Percentiles rank a stretch among this genome's conserved stretches.
Evolutionary conservation across 2,329 filamentous ascomycete genomes (phyloP).

Genomic region (Xylariomycetidae sp.): DNA sequence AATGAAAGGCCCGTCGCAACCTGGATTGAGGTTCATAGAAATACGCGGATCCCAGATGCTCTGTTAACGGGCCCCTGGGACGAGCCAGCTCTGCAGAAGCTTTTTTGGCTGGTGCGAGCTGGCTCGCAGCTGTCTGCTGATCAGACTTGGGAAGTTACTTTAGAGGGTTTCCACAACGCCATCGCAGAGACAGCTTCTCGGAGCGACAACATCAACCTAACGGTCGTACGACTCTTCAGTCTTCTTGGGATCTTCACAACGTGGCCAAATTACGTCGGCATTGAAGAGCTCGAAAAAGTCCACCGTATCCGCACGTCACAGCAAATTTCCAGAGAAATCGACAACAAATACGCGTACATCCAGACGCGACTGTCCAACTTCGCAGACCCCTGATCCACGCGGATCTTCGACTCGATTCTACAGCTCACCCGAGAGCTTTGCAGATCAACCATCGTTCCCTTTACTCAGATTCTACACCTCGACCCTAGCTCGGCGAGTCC

Average conservation of each 20-base stretch:
- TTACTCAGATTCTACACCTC: no score
- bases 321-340: background rate
- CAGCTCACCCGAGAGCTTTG: no score
- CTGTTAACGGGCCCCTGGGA: constrained; percentile 38
- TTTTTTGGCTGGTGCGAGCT: constrained; percentile 40
- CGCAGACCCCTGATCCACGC: background rate
- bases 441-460: no score
- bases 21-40: constrained; percentile 32
- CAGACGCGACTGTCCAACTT: background rate
- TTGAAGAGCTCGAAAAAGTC: constrained; percentile 4
- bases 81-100: constrained; percentile 31
- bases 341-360: constrained; percentile 1
- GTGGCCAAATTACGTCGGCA: constrained; percentile 10
- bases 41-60: constrained; percentile 31
- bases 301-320: no score
- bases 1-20: constrained; percentile 3
- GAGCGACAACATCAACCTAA: constrained; percentile 8
- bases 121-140: constrained; percentile 28
- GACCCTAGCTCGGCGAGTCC: no score
- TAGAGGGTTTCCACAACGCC: constrained; percentile 31
- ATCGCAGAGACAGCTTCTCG: constrained; percentile 8
- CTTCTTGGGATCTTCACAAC: constrained; percentile 8
- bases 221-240: constrained; percentile 12
- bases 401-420: no score
- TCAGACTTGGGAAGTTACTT: constrained; percentile 37